A percentile compares a stretch with the other conserved stretches of the same genome.
Evolutionary conservation across 306 rosid genomes (phyloP).

Genomic region (Abrus precatorius): DNA sequence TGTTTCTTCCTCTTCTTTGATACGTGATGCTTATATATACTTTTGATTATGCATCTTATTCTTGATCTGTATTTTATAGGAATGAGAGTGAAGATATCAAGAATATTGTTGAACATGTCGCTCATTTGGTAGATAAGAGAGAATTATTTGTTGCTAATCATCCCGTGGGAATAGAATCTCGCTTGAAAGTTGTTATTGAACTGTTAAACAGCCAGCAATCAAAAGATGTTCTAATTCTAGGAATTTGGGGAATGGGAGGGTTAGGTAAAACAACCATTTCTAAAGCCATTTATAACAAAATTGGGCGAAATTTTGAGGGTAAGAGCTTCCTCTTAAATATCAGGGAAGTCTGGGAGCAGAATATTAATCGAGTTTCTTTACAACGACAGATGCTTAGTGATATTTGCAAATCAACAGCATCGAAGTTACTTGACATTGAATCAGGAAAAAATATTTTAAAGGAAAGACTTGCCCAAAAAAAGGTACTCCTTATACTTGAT

Average conservation of each 20-base stretch:
- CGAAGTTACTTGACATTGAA: conserved; percentile 9
- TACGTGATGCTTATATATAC: no score
- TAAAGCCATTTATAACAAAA: conserved; percentile 32
- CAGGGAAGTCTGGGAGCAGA: conserved; percentile 26
- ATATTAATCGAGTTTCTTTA: not conserved
- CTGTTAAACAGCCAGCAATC: not conserved
- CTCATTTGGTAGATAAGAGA: not conserved
- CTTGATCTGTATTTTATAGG: not conserved
- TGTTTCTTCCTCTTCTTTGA: no score
- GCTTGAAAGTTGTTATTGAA: not conserved
- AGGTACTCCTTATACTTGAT: conserved; percentile 39
- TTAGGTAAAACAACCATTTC: conserved; percentile 49
- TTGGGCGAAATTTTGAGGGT: not conserved
- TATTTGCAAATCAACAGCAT: not conserved
- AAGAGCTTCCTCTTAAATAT: conserved; percentile 26
- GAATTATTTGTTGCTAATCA: not conserved
- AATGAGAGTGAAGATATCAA: conserved; percentile 31
- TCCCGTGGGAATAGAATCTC: conserved; percentile 39
- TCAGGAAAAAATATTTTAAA: not conserved
- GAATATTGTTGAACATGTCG: not conserved
- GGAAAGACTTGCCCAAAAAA: not conserved
- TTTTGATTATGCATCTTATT: no score
- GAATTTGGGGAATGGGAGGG: conserved; percentile 45
- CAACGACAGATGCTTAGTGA: conserved; percentile 14
- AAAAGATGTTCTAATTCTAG: not conserved